Percentiles rank a stretch among this genome's conserved stretches.
These are phyloP conservation scores for Ophiocordyceps camponoti-floridani DNA, from an alignment of 2,329 filamentous ascomycete genomes.

Conservation along the genomic window DNA sequence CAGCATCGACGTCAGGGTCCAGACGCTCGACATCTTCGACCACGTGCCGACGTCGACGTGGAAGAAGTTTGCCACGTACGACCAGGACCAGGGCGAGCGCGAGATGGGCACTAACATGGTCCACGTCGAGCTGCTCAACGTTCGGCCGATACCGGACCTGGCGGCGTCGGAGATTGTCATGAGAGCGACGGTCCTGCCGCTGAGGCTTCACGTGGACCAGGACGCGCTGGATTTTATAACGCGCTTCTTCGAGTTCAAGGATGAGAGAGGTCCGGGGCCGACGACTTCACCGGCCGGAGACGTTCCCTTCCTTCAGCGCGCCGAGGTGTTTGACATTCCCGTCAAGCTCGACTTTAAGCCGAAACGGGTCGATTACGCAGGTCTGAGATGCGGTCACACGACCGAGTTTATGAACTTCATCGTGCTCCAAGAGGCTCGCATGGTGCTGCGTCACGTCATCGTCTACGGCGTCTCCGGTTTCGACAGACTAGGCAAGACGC, in stretches of 20 bases:
- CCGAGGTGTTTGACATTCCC: conserved; percentile 68
- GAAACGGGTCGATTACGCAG: conserved; percentile 91
- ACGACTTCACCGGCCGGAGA: conserved; percentile 35
- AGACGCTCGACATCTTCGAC: conserved; percentile 79
- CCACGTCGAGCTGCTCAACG: conserved; percentile 72
- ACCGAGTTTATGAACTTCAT: conserved; percentile 99
- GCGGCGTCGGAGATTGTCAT: conserved; percentile 82
- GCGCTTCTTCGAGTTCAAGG: conserved; percentile 95
- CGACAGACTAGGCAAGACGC: conserved; percentile 69
- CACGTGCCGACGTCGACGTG: conserved; percentile 90
- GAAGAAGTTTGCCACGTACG: conserved; percentile 95
- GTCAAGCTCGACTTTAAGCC: conserved; percentile 91
- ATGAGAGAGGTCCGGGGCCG: conserved; percentile 41
- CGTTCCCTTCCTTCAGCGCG: conserved; percentile 71
- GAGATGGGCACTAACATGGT: conserved; percentile 81
- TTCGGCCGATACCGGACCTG: conserved; percentile 68
- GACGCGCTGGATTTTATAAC: conserved; percentile 95
- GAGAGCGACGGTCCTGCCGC: conserved; percentile 59
- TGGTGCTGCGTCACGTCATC: conserved; percentile 76
- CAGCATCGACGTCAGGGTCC: conserved; percentile 68
- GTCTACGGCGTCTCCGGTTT: conserved; percentile 86
- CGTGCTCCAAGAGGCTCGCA: conserved; percentile 72
- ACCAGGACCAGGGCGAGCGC: conserved; percentile 69
- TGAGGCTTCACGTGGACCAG: conserved; percentile 89
- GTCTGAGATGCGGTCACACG: conserved; percentile 79